Evolutionary conservation across 2,329 filamentous ascomycete genomes (phyloP), one percentile per base, ranked within the genome.

Genomic region (Cladophialophora exuberans): DNA sequence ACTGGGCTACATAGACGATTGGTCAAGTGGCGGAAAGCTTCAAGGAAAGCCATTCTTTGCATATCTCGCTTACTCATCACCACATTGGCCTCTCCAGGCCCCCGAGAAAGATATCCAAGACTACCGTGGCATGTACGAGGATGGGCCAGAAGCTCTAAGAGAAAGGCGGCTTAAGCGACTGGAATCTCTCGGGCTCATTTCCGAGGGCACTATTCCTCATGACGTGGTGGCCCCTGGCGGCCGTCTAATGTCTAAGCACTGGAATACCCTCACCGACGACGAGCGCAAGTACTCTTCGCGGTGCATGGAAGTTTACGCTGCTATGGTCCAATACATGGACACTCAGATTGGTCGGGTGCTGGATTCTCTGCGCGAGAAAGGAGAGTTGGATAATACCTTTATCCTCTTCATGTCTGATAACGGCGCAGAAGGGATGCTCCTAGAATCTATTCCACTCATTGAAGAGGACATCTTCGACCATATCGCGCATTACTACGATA

Each of bases 41-140:
- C 25, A 53, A 17, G 17, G 38, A 23, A 15, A 48, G 18, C 54
- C 54, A 5, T 56, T 56, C 42, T 56, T 56, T 26, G 54, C 54
- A 13, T 56, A 52, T 23, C 48, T 56, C 6, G 80, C 83, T 1
- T 86, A 84, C 65, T 82, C 81, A 0, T 83, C 83, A 0, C 83
- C 82, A 1, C 83, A 85, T 61, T 86, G 83, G 83, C 83, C 83
- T 1, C 69, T 86, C 4, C 83, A 85, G 62, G 81, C 81, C 0
- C 81, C 82, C 0, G 68, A 73, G 47, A 76, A 82, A 54, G 77
- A 79, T 51, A 78, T 81, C 38, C 72, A 76, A 15, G 80, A 83
- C 61, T 86, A 85, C 67, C 75, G 75, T 9, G 82, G 83, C n/a
- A 70, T 82, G 0, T 86, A 86, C 62, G 78, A 84, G 43, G 80